Conservation (phyloP, 768 basidiomycete species). For the Russula virescens region DNA sequence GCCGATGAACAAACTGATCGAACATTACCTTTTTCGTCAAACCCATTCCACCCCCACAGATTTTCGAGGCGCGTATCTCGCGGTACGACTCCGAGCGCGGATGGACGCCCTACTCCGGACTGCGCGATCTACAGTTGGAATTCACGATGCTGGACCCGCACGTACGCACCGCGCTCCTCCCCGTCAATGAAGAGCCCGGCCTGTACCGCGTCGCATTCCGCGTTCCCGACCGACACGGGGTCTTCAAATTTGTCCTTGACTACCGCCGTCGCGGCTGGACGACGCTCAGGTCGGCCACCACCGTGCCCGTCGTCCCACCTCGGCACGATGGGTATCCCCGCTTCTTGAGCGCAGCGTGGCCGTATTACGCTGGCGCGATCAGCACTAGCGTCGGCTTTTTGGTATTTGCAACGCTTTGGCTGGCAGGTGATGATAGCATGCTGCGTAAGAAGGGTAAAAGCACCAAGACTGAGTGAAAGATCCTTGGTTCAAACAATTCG, state of each 20-base stretch:
- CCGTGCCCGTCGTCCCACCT: slow-evolving; percentile 85
- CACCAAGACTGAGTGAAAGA: slow-evolving; percentile 29
- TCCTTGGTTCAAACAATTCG: background rate
- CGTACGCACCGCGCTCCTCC: slow-evolving; percentile 69
- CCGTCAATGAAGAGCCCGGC: slow-evolving; percentile 52
- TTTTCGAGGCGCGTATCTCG: slow-evolving; percentile 69
- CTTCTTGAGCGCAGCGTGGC: slow-evolving; percentile 93
- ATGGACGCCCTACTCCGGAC: slow-evolving; percentile 70
- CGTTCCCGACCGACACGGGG: slow-evolving; percentile 92
- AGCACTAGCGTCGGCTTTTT: slow-evolving; percentile 84
- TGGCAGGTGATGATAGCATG: slow-evolving; percentile 73
- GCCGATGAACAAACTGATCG: no score
- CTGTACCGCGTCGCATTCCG: slow-evolving; percentile 81
- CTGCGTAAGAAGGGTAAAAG: slow-evolving; percentile 48
- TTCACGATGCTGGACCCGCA: slow-evolving; percentile 99
- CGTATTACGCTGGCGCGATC: slow-evolving; percentile 88
- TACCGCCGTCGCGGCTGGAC: slow-evolving; percentile 77
- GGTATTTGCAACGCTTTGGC: slow-evolving; percentile 81
- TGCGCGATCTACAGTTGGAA: slow-evolving; percentile 84
- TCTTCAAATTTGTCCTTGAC: slow-evolving; percentile 94
- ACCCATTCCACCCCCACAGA: slow-evolving; percentile 37
- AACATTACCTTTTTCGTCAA: background rate
- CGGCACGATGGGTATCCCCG: slow-evolving; percentile 93
- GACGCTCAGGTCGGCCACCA: slow-evolving; percentile 66
- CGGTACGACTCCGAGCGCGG: slow-evolving; percentile 49